Base-by-base conservation (phyloP, 2,329 filamentous ascomycete genomes). In the Eutypa lata region DNA sequence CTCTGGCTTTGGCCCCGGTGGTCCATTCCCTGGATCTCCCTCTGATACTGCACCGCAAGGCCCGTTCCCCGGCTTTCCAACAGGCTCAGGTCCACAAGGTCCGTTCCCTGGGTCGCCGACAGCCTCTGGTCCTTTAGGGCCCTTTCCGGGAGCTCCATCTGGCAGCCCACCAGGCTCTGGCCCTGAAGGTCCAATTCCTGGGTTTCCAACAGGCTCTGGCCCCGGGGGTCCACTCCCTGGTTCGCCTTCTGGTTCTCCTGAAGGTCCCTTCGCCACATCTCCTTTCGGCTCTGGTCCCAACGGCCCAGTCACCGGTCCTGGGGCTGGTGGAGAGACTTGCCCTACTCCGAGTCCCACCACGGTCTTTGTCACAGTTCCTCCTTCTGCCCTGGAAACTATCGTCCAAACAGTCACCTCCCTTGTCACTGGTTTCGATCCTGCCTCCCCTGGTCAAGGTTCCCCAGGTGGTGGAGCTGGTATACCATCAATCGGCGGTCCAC, bases 331-430 rank as follows among this genome's bases (percentile, higher is more conserved):
- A 43, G 56, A 66, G 47, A 76, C 71, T 22, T 80, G 78, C 58
- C 66, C 71, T 55, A 53, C 68, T 40, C 61, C 69, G 53, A 64
- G 64, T 7, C 73, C 72, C 35, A 72, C 69, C 35, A 80, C 78
- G 38, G 70, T 80, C 55, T 76, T 79, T 58, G 65, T 81, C 57
- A 80, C 78, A 33, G 67, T 79, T 48, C 69, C 68, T 49, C 70
- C 73, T 14, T 64, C 66, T 52, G 63, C 59, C 44, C 56, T 68
- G 6, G 59, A 65, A 22, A 62, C 61, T 47, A 58, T 63, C 45
- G 31, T 65, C 14, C 68, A 68, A 51, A 67, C 67, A 49, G 51
- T 66, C 54, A 52, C 68, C 54, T 69, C 67, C 16, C 70, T 67
- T 50, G 55, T 69, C 47, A 56, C 64, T 44, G 57, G 62, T 49